Conservation (phyloP, 768 basidiomycete species). For the Mycena metata region DNA sequence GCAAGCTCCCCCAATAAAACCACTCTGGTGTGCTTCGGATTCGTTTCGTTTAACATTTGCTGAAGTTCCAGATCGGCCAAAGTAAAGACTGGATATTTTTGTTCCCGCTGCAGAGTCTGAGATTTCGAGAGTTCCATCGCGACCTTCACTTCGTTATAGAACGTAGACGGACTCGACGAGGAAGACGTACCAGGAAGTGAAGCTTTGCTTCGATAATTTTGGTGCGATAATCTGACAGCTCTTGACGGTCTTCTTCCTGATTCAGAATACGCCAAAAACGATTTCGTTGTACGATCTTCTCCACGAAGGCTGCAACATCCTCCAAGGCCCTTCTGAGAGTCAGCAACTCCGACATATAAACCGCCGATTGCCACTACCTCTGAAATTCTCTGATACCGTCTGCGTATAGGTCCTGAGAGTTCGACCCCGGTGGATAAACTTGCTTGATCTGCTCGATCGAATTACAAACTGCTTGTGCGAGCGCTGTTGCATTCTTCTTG, state of each 20-base stretch:
- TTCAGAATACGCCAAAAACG: background rate
- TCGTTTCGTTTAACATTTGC: too few species aligned
- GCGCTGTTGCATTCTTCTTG: background rate
- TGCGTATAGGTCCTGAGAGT: background rate
- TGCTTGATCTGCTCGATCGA: background rate
- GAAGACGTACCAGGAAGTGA: slow-evolving; percentile 10
- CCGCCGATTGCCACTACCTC: background rate
- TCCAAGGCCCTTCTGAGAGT: background rate
- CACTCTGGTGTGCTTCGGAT: too few species aligned
- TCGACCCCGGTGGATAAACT: background rate
- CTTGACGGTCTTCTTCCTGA: background rate
- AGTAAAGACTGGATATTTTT: slow-evolving; percentile 8
- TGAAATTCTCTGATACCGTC: background rate
- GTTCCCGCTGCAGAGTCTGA: slow-evolving; percentile 8
- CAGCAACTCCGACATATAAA: background rate
- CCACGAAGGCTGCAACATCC: background rate
- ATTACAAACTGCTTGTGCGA: background rate
- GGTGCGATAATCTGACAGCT: slow-evolving; percentile 10
- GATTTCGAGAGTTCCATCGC: background rate
- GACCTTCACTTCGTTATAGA: slow-evolving; percentile 1
- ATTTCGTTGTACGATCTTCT: background rate
- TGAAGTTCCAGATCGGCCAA: too few species aligned
- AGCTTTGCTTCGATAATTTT: slow-evolving; percentile 9
- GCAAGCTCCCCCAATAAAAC: too few species aligned
- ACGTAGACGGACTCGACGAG: background rate